Conservation (phyloP, 2,329 filamentous ascomycete genomes). For the Colletotrichum sp. region DNA sequence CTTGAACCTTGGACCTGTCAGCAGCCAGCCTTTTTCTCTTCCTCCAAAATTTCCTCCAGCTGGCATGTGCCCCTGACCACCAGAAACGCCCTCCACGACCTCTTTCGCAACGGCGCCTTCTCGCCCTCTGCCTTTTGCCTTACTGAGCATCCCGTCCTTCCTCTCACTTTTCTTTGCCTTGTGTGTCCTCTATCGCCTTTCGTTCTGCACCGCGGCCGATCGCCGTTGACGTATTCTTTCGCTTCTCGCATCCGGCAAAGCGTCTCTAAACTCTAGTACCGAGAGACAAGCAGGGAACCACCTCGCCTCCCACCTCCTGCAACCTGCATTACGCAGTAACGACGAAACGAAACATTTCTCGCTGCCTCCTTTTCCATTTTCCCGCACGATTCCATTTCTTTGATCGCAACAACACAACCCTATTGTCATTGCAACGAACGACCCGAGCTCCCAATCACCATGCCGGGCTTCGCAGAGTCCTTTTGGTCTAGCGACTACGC, state of each 20-base stretch:
- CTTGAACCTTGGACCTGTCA: constrained; percentile 19
- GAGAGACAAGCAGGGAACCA: constrained; percentile 1
- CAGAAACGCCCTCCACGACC: constrained; percentile 2
- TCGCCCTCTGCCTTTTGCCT: not conserved
- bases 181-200: not conserved
- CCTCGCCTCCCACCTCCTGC: not conserved
- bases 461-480: constrained; percentile 91
- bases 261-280: constrained; percentile 1
- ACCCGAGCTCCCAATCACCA: constrained; percentile 45
- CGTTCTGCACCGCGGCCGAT: not conserved
- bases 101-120: not conserved
- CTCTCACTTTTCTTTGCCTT: constrained; percentile 1
- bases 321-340: constrained; percentile 18
- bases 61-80: constrained; percentile 20
- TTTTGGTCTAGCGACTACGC: constrained; percentile 99
- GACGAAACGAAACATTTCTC: constrained; percentile 21
- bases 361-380: constrained; percentile 6
- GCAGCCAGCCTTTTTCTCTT: constrained; percentile 5
- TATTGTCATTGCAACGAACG: constrained; percentile 1
- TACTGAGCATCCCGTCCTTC: not conserved
- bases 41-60: constrained; percentile 20
- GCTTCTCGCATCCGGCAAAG: constrained; percentile 7
- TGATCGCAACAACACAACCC: not conserved
- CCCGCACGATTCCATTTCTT: not conserved
- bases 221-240: constrained; percentile 19